Evolutionary conservation across 2,329 filamentous ascomycete species (phyloP), one percentile per base, ranked within the genome.

Genomic region (Cladophialophora exuberans): DNA sequence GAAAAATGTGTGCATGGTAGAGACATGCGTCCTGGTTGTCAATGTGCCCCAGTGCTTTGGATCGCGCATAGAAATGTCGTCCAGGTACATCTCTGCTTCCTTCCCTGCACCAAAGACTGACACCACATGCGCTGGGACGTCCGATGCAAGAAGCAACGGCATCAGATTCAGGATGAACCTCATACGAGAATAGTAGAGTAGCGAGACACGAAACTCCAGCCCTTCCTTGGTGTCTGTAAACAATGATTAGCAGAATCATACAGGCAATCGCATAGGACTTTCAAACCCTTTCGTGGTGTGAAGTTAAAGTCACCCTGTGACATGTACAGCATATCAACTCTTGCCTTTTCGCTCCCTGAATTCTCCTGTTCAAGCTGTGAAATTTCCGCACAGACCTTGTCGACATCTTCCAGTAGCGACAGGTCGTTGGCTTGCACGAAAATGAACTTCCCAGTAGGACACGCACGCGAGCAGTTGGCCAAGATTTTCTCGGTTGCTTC

Each of bases 251-350:
- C 39, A 6, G 22, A 7, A 2, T 11, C 28, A 20, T 42, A n/a
- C 10, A 7, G 35, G 22, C 22, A 1, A 15, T 26, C 10, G 13
- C 23, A 22, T 25, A 10, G 17, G 20, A 9, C 6, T 26, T 42
- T 23, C 39, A 22, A 13, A 42, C 45, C 13, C 36, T 13, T 15
- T 30, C 31, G 23, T 23, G 15, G 20, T 33, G 33, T 54, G 42
- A 67, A 46, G 15, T 64, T 65, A 59, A 79, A 68, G 63, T 75
- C 76, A 3, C 80, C 81, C 1, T 74, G 75, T 1, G 74, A 80
- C 49, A 83, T 72, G 62, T 83, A 80, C 0, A 85, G 66, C 3
- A 83, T 65, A 64, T 85, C 83, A 22, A 42, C 26, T 6, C 22
- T 42, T 18, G 39, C 39, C n/a, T 3, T 11, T 7, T 25, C 39